A percentile compares a stretch with the other conserved stretches of the same genome.
Evolutionary conservation across 306 rosid genomes (phyloP).

Genomic region (Dalbergia oliveri): DNA sequence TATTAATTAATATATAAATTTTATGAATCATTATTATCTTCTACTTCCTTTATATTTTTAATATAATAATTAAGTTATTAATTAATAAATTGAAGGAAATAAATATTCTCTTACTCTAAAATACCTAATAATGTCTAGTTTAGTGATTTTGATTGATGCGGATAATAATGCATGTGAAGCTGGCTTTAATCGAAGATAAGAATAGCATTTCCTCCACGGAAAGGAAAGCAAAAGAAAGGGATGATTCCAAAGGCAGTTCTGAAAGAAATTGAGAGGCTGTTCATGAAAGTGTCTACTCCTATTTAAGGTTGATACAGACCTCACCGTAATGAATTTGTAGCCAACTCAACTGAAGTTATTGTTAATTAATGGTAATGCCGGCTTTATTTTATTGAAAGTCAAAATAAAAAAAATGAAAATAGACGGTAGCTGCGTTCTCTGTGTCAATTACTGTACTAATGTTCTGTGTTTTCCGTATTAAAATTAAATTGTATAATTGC

Average conservation of each 20-base stretch:
- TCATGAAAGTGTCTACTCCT: background rate
- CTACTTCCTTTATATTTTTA: no score
- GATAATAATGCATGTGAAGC: slow-evolving; percentile 61
- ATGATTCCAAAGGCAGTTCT: slow-evolving; percentile 17
- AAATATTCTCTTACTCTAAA: no score
- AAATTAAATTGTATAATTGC: background rate
- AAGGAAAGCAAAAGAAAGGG: slow-evolving; percentile 18
- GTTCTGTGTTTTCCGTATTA: background rate
- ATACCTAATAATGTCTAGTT: no score
- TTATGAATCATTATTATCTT: no score
- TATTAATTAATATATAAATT: no score
- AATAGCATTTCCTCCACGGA: slow-evolving; percentile 22
- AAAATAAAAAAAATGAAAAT: background rate
- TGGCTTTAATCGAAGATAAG: slow-evolving; percentile 43
- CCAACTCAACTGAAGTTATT: slow-evolving; percentile 8
- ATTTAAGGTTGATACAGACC: background rate
- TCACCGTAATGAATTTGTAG: slow-evolving; percentile 10
- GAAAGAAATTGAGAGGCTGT: background rate
- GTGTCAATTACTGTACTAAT: background rate
- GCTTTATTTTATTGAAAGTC: background rate
- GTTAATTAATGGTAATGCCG: background rate
- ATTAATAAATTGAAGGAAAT: no score
- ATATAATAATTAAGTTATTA: no score
- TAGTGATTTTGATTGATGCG: slow-evolving; percentile 48
- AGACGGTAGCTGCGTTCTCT: background rate